A percentile compares a stretch with the other conserved stretches of the same genome.
Evolutionary conservation across 2,329 filamentous ascomycete species (phyloP).

Genomic region (Hyphodiscus sp.): DNA sequence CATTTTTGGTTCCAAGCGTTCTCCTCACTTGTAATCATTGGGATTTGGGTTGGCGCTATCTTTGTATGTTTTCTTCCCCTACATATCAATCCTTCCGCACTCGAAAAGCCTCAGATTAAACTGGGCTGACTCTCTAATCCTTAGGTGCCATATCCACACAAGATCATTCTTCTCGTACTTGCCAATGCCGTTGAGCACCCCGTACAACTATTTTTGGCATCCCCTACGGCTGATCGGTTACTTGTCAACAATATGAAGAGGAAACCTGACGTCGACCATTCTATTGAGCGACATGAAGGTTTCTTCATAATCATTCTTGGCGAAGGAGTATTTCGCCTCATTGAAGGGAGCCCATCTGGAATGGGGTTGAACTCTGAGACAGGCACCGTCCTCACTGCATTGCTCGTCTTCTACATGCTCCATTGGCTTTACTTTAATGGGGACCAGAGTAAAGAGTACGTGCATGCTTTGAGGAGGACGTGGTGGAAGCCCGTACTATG

Average conservation of each 20-base stretch:
- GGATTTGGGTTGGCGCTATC: conserved; percentile 13
- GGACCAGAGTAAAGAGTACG: conserved; percentile 12
- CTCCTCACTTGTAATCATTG: not conserved
- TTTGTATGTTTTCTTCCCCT: not conserved
- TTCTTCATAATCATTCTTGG: conserved; percentile 19
- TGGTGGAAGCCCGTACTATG: conserved; percentile 17
- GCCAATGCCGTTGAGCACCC: conserved; percentile 15
- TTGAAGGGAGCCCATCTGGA: conserved; percentile 14
- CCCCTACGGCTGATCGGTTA: conserved; percentile 6
- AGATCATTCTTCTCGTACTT: conserved; percentile 7
- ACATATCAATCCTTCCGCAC: no score
- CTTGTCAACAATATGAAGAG: conserved; percentile 11
- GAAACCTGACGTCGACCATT: conserved; percentile 6
- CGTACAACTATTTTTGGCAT: conserved; percentile 8
- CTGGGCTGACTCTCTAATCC: no score
- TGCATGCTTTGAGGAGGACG: conserved; percentile 14
- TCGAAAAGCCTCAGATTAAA: no score
- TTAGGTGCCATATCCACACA: conserved; percentile 5
- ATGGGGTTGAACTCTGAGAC: conserved; percentile 8
- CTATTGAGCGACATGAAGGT: conserved; percentile 12
- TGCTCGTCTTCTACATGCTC: conserved; percentile 14
- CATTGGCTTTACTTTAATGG: conserved; percentile 20
- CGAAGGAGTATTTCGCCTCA: conserved; percentile 16
- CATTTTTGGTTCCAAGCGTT: conserved; percentile 6
- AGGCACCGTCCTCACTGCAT: conserved; percentile 8